A percentile compares a stretch with the other conserved stretches of the same genome.
phyloP scores from a whole-genome alignment of 2,329 filamentous ascomycete species.

The Paecilomyces sp. region DNA sequence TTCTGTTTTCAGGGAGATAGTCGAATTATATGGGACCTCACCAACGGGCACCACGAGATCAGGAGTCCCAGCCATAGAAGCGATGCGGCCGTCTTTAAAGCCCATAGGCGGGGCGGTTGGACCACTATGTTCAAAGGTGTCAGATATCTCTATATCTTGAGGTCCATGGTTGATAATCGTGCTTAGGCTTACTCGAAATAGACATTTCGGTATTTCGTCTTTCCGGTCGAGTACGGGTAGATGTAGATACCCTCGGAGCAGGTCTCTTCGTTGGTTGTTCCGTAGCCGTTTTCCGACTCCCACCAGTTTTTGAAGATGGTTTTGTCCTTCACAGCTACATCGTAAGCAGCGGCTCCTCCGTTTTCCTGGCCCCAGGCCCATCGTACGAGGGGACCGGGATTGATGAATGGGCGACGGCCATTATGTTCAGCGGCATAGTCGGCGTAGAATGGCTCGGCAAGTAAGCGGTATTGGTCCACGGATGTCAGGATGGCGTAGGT shows the following conservation, averaged over 20 bases:
- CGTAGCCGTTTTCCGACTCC: slow-evolving; percentile 17
- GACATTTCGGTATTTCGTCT: slow-evolving; percentile 13
- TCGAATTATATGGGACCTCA: slow-evolving; percentile 17
- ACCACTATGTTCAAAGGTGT: background rate
- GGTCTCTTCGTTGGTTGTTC: slow-evolving; percentile 9
- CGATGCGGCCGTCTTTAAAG: slow-evolving; percentile 14
- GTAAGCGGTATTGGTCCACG: slow-evolving; percentile 11
- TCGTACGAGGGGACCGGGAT: slow-evolving; percentile 19
- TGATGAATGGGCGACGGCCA: slow-evolving; percentile 20
- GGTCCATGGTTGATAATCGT: too few relatives aligned
- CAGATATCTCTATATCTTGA: background rate
- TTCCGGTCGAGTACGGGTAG: slow-evolving; percentile 15
- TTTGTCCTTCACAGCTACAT: slow-evolving; percentile 22
- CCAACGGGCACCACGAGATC: slow-evolving; percentile 22
- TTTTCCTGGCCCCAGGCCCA: slow-evolving; percentile 15
- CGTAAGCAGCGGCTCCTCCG: slow-evolving; percentile 10
- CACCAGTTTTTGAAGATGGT: slow-evolving; percentile 27
- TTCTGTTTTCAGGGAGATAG: slow-evolving; percentile 18
- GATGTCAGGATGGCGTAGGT: slow-evolving; percentile 13
- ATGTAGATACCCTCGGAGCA: slow-evolving; percentile 27
- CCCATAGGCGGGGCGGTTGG: slow-evolving; percentile 13
- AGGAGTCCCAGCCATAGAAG: slow-evolving; percentile 16
- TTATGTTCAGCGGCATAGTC: slow-evolving; percentile 16
- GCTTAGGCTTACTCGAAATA: slow-evolving; percentile 11
- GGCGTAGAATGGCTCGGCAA: slow-evolving; percentile 15